Conservation (phyloP, 345 rosid species). For the Citrus maxima region DNA sequence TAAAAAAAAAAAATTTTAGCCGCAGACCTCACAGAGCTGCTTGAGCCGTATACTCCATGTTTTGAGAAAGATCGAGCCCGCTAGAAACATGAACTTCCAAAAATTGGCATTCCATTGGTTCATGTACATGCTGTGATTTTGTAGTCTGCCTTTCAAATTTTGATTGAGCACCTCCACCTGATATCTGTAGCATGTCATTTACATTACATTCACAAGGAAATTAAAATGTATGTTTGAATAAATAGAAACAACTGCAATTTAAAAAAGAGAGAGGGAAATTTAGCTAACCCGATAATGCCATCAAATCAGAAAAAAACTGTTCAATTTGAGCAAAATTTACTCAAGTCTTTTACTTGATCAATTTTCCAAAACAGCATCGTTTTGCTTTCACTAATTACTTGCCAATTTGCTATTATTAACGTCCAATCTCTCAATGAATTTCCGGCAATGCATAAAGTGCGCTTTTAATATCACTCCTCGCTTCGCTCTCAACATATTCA, state of each 20-base stretch:
- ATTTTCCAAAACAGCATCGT: conserved; percentile 28
- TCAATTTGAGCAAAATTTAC: conserved; percentile 53
- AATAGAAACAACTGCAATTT: background rate
- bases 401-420: conserved; percentile 12
- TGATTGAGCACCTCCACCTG: conserved; percentile 67
- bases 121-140: conserved; percentile 36
- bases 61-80: conserved; percentile 69
- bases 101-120: conserved; percentile 51
- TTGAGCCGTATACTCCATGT: conserved; percentile 72
- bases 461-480: background rate
- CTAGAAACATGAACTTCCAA: conserved; percentile 65
- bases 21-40: conserved; percentile 85
- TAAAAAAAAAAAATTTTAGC: background rate
- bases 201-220: conserved; percentile 9
- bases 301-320: conserved; percentile 72
- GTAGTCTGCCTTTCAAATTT: conserved; percentile 37
- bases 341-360: conserved; percentile 16
- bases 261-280: background rate
- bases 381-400: conserved; percentile 16
- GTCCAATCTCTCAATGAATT: conserved; percentile 73
- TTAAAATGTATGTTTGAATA: background rate
- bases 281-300: conserved; percentile 74
- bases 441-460: conserved; percentile 69
- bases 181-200: conserved; percentile 48
- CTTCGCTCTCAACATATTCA: too few relatives aligned